Percentiles rank a stretch among this genome's conserved stretches.
These are phyloP conservation scores for Rhodotorula paludigena DNA, from an alignment of 768 basidiomycete genomes.

Conservation along the genomic window DNA sequence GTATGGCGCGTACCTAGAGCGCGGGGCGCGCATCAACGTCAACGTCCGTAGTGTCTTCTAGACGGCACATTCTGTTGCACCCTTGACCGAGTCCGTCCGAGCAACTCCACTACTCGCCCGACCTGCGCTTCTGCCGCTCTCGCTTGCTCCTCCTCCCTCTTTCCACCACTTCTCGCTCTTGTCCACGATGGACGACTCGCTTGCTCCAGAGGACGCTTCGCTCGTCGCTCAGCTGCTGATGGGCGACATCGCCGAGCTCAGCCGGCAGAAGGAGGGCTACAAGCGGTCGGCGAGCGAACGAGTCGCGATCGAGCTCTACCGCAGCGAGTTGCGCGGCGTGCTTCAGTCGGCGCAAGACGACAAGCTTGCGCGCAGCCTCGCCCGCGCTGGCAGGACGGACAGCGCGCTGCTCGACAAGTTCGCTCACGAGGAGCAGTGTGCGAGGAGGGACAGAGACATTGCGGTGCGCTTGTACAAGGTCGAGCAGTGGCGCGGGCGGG, in stretches of 20 bases:
- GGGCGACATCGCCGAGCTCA: not conserved
- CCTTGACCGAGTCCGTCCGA: too few relatives aligned
- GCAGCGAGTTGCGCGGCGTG: not conserved
- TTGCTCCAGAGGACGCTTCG: not conserved
- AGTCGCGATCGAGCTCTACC: not conserved
- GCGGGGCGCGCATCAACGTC: conserved; percentile 70
- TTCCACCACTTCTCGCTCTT: not conserved
- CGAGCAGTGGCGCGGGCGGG: too few relatives aligned
- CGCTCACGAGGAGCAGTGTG: not conserved
- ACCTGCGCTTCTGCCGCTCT: too few relatives aligned
- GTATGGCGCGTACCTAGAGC: conserved; percentile 60
- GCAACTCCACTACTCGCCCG: too few relatives aligned
- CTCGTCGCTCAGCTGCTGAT: not conserved
- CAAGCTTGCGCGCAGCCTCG: not conserved
- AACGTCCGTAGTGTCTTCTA: conserved; percentile 69
- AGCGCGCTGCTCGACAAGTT: not conserved
- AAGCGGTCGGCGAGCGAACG: not conserved
- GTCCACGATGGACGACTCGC: not conserved
- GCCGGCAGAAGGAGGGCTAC: not conserved
- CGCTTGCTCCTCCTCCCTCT: not conserved
- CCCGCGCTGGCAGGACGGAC: not conserved
- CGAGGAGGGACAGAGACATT: not conserved
- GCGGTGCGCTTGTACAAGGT: not conserved
- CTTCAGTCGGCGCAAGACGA: not conserved
- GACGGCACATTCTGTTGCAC: too few relatives aligned